Evolutionary conservation across 306 rosid genomes (phyloP).

Genomic region (Rosa persica): DNA sequence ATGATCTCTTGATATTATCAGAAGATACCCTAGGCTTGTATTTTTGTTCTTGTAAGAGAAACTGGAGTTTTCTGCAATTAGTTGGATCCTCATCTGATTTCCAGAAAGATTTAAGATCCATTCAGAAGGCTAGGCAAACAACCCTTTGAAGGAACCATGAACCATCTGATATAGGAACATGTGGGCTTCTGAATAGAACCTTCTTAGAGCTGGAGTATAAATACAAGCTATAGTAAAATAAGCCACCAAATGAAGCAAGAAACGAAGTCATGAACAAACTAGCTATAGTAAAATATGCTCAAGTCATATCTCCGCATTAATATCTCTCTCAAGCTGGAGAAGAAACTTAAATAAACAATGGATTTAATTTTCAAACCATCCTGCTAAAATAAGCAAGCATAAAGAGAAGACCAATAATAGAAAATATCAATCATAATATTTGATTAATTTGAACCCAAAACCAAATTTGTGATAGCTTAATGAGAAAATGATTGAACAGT

Average conservation of each 20-base stretch:
- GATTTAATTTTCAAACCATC: not conserved
- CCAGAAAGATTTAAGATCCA: not conserved
- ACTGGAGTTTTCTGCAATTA: not conserved
- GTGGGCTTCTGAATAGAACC: not conserved
- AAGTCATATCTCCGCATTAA: not conserved
- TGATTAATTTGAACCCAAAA: too few relatives aligned
- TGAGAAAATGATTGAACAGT: too few relatives aligned
- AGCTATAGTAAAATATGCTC: not conserved
- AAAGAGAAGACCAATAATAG: not conserved
- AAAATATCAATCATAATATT: too few relatives aligned
- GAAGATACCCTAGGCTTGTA: not conserved
- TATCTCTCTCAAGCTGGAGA: not conserved
- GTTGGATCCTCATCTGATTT: not conserved
- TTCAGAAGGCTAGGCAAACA: not conserved
- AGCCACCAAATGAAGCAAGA: not conserved
- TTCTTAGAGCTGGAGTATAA: not conserved
- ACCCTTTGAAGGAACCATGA: not conserved
- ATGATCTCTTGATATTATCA: not conserved
- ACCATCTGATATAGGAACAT: not conserved
- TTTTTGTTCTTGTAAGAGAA: not conserved
- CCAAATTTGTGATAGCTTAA: too few relatives aligned
- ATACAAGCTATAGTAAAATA: not conserved
- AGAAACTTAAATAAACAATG: not conserved
- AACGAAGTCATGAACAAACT: not conserved
- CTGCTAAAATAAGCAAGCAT: not conserved